phyloP scores from a whole-genome alignment of 306 rosid genomes.

The Trifolium repens region DNA sequence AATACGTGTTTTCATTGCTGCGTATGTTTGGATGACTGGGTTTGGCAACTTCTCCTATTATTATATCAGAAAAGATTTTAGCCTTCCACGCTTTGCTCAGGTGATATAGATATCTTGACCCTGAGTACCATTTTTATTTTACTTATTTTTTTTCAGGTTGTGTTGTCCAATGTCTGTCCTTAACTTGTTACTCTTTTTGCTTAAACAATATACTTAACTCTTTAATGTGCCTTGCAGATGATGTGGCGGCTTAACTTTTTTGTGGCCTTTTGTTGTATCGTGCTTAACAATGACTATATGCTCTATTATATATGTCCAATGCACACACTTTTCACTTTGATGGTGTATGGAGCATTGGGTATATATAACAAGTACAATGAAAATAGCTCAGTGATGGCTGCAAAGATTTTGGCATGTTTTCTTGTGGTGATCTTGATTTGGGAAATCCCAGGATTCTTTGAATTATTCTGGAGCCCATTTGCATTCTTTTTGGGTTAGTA shows the following conservation, averaged over 20 bases:
- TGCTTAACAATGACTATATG: conserved; percentile 94
- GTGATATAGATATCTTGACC: conserved; percentile 48
- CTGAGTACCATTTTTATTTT: neutral
- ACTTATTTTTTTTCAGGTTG: neutral
- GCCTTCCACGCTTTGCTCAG: conserved; percentile 94
- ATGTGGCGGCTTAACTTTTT: conserved; percentile 99
- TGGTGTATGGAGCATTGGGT: conserved; percentile 99
- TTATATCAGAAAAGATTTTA: conserved; percentile 92
- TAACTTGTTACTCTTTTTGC: conserved; percentile 1
- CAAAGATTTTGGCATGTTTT: conserved; percentile 85
- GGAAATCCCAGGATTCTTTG: conserved; percentile 97
- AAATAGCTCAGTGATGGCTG: conserved; percentile 74
- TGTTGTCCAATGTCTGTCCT: conserved; percentile 9
- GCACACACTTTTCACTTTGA: conserved; percentile 96
- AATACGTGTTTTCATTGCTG: conserved; percentile 94
- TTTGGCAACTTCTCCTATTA: conserved; percentile 99
- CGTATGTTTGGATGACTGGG: conserved; percentile 99
- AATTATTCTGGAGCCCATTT: conserved; percentile 77
- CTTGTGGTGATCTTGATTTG: conserved; percentile 88
- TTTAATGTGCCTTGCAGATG: conserved; percentile 69
- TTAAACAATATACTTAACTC: conserved; percentile 19
- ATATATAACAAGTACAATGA: conserved; percentile 88
- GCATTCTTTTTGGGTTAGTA: conserved; percentile 80
- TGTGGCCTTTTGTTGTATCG: conserved; percentile 87
- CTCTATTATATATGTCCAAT: conserved; percentile 97